Evolutionary conservation across 2,329 filamentous ascomycete species (phyloP), one percentile per base, ranked within the genome.

Genomic region (Colletotrichum sp.): DNA sequence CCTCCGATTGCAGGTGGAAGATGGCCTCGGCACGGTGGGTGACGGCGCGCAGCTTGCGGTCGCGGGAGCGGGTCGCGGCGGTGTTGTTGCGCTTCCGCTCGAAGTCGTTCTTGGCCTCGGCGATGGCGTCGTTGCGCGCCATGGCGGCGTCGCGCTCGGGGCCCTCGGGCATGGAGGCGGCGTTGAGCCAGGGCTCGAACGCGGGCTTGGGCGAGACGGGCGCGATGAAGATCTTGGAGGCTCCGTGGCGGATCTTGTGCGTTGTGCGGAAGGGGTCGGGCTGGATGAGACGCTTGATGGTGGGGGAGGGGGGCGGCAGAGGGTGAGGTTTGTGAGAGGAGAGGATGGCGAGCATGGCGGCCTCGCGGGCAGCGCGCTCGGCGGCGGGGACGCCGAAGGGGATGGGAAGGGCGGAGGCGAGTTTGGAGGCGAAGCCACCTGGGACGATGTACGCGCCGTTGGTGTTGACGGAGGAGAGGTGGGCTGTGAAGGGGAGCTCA

Each of bases 61-160:
- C 73, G 1, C 84, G 79, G 13, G 80, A 82, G 67, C 83, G 81
- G 75, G 82, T 83, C 29, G 84, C 84, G 1, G 84, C 82, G 43
- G 77, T 71, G 73, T 84, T 85, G 78, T 86, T 86, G 6, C 84
- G 77, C 55, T 78, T 71, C 3, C 81, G 78, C 21, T 84, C 80
- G 3, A 80, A 61, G 6, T 29, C 63, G 70, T 80, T 78, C 11
- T 76, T 75, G 24, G 76, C 65, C 5, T 70, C 69, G 4, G 81
- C 78, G 47, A 83, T 78, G 8, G 59, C 15, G 65, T 83, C 81
- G 70, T 81, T 81, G 8, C 73, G 69, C 36, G 21, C 36, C 18
- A 24, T 43, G 7, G 66, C 66, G 18, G 67, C 51, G 7, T 59
- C 59, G 0, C 62, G 73, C 24, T 78, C 75, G 3, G 81, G 74